These are phyloP conservation scores for Alternaria rosae DNA, from an alignment of 2,329 filamentous ascomycete genomes.

Conservation along the genomic window DNA sequence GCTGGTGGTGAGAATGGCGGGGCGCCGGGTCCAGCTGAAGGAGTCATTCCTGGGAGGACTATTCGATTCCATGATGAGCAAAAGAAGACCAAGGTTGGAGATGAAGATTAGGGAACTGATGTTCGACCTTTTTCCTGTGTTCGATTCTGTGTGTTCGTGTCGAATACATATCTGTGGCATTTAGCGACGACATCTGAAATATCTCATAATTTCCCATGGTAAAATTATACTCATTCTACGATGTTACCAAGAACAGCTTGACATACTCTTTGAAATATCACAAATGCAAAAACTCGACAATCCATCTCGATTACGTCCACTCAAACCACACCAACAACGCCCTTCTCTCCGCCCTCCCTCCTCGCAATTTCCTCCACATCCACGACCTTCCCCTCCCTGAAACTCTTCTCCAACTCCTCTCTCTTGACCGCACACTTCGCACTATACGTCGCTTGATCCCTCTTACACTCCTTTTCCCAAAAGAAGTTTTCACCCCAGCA, in stretches of 20 bases:
- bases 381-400: slow-evolving; percentile 39
- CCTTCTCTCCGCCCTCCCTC: slow-evolving; percentile 37
- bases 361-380: slow-evolving; percentile 47
- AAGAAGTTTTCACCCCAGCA: slow-evolving; percentile 40
- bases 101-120: neutral
- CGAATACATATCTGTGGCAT: neutral
- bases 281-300: neutral
- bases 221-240: neutral
- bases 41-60: slow-evolving; percentile 25
- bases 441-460: slow-evolving; percentile 38
- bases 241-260: neutral
- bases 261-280: neutral
- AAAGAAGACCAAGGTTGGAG: neutral
- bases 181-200: neutral
- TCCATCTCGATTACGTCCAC: neutral
- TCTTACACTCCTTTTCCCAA: slow-evolving; percentile 32
- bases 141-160: neutral
- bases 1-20: neutral
- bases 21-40: neutral
- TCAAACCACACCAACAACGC: slow-evolving; percentile 17
- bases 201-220: neutral
- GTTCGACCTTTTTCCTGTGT: neutral
- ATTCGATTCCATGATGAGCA: slow-evolving; percentile 43
- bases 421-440: slow-evolving; percentile 41
- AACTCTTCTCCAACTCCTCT: slow-evolving; percentile 40